These are phyloP conservation scores for Flaveria brownii DNA, from an alignment of 129 eudicot genomes.

Conservation along the genomic window DNA sequence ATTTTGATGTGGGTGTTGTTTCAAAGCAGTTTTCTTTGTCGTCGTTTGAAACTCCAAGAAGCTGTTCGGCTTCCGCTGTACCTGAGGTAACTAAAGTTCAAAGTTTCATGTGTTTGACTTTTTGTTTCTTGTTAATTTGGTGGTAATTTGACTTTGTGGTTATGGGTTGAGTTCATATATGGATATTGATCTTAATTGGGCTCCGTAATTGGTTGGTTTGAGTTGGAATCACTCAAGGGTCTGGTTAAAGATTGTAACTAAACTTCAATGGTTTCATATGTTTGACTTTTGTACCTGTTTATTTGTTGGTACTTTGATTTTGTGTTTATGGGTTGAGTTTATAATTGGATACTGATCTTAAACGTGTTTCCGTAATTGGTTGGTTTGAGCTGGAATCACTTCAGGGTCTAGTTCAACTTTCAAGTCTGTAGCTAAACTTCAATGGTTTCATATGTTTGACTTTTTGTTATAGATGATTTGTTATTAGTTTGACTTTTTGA, in stretches of 20 bases:
- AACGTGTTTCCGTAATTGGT: conserved; percentile 13
- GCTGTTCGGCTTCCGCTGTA: conserved; percentile 60
- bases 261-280: not conserved
- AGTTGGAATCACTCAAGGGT: not conserved
- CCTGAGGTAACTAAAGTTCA: conserved; percentile 41
- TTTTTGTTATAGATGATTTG: not conserved
- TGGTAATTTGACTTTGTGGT: not conserved
- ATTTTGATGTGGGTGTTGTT: conserved; percentile 88
- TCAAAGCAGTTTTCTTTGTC: conserved; percentile 79
- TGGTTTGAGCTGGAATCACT: conserved; percentile 1
- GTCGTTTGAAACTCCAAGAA: conserved; percentile 69
- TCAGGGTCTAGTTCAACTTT: not conserved
- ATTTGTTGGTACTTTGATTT: too few relatives aligned
- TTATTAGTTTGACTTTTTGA: conserved; percentile 18
- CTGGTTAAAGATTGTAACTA: conserved; percentile 12
- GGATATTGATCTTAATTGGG: conserved; percentile 20
- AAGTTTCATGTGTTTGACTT: conserved; percentile 22
- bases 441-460: conserved; percentile 15
- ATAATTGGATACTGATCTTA: conserved; percentile 12
- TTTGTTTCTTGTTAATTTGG: not conserved
- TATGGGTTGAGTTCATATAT: not conserved
- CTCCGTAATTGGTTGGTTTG: conserved; percentile 8
- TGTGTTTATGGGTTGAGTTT: not conserved
- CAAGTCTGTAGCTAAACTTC: conserved; percentile 14
- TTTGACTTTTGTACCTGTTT: conserved; percentile 14